Percentiles rank a stretch among this genome's conserved stretches.
phyloP scores from a whole-genome alignment of 495 filamentous ascomycete genomes.

The Neurospora sp. region DNA sequence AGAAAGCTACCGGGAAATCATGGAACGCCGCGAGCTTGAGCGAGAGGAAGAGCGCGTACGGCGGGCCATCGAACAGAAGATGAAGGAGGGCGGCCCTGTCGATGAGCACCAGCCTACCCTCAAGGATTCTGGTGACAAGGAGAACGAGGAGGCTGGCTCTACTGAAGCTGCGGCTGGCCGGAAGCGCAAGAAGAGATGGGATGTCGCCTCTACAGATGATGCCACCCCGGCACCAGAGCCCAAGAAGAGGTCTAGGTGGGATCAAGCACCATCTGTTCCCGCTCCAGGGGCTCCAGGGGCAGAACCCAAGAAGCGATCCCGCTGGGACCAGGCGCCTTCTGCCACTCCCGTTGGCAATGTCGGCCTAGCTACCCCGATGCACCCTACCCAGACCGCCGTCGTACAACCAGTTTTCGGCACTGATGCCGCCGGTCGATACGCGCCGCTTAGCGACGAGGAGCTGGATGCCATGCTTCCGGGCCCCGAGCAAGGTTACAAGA shows the following conservation, averaged over 20 bases:
- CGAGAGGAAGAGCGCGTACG: conserved; percentile 87
- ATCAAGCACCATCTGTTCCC: conserved; percentile 63
- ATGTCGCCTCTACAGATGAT: conserved; percentile 48
- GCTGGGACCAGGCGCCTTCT: conserved; percentile 84
- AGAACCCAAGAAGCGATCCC: conserved; percentile 56
- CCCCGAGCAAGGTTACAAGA: conserved; percentile 75
- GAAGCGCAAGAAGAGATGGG: conserved; percentile 94
- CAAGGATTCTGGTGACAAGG: conserved; percentile 54
- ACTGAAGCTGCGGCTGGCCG: conserved; percentile 53
- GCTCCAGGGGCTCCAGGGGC: conserved; percentile 39
- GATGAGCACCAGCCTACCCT: conserved; percentile 59
- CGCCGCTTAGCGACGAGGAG: conserved; percentile 81
- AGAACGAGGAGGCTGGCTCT: conserved; percentile 60
- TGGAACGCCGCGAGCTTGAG: conserved; percentile 85
- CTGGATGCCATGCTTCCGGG: conserved; percentile 82
- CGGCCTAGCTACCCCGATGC: conserved; percentile 77
- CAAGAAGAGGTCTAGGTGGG: conserved; percentile 81
- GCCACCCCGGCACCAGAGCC: conserved; percentile 38
- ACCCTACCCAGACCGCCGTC: conserved; percentile 58
- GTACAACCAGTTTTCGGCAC: conserved; percentile 61
- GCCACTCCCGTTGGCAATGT: conserved; percentile 76
- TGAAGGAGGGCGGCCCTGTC: conserved; percentile 36
- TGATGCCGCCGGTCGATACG: conserved; percentile 70
- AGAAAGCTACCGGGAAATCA: conserved; percentile 76
- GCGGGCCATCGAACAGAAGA: conserved; percentile 68